Conservation (phyloP, 202 grass and related monocot species). For the Schoenoplectus triqueter region DNA sequence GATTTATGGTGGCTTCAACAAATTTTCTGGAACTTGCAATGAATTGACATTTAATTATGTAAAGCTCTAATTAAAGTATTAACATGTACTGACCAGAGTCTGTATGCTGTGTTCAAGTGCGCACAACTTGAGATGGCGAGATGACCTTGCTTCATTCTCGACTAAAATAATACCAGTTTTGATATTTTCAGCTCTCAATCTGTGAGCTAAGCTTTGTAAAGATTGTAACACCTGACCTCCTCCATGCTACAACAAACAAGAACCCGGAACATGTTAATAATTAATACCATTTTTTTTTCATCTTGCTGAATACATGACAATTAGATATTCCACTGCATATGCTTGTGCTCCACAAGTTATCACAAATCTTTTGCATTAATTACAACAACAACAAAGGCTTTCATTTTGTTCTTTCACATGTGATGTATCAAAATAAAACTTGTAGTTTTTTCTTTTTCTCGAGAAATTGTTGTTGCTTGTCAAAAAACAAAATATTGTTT, state of each 20-base stretch:
- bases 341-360: background rate
- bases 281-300: background rate
- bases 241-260: slow-evolving; percentile 68
- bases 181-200: slow-evolving; percentile 54
- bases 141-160: slow-evolving; percentile 59
- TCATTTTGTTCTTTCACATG: background rate
- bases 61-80: background rate
- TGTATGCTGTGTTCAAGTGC: slow-evolving; percentile 72
- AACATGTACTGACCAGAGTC: slow-evolving; percentile 55
- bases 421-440: background rate
- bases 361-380: background rate
- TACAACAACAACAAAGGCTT: too few relatives aligned
- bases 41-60: too few relatives aligned
- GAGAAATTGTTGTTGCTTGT: background rate
- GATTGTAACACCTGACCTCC: slow-evolving; percentile 87
- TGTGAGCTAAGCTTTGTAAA: slow-evolving; percentile 71
- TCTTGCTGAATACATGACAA: background rate
- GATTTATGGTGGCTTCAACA: too few relatives aligned
- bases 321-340: background rate
- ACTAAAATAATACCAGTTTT: slow-evolving; percentile 74
- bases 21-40: too few relatives aligned
- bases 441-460: background rate
- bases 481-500: too few relatives aligned
- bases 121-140: slow-evolving; percentile 77
- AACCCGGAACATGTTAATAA: slow-evolving; percentile 37